Base-by-base conservation (phyloP, 1,284 basidiomycete genomes). In the Neonothopanus nambi region DNA sequence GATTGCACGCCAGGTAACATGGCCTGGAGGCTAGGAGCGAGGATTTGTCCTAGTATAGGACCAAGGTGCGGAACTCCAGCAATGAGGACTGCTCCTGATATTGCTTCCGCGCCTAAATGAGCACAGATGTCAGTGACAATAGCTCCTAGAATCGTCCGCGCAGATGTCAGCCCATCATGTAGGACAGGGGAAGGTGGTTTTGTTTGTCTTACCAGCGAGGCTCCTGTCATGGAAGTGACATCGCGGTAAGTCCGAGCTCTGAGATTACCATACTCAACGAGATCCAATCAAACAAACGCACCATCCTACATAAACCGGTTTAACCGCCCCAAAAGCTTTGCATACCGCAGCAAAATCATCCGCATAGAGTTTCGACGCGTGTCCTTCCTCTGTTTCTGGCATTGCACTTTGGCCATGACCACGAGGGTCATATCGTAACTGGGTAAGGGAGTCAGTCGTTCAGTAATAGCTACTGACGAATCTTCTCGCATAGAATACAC, bases 391-490 rank as follows among this genome's bases (percentile, higher is more conserved):
- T 12, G 49, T 58, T 24, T 36, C 47, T 8, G 59, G 63, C 26
- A 52, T 62, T 1, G 62, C 63, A 30, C 64, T 67, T 38, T 62
- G 57, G n/a, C 68, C 67, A 53, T 67, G 66, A 7, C 67, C 66
- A 24, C 68, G 66, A 41, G 65, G 52, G 30, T 71, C 70, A 56
- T 71, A 72, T 39, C 66, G 56, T 33, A 73, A 63, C 68, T 70
- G 36, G 7, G 40, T n/a, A 11, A 18, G 28, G n/a, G 9, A 20
- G 18, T 13, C 26, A 51, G n/a, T 33, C 7, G 20, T 12, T 2
- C n/a, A 24, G 39, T 11, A 21, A n/a, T 33, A 37, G 12, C 12
- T 42, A 28, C 11, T 11, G 26, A 28, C 11, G 26, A 28, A 28
- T 28, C 11, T 28, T 11, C 26, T 11, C 11, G 5, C n/a, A 42